Percentiles rank a stretch among this genome's conserved stretches.
Conservation (phyloP, 257 asterid species). For the Perilla frutescens region DNA sequence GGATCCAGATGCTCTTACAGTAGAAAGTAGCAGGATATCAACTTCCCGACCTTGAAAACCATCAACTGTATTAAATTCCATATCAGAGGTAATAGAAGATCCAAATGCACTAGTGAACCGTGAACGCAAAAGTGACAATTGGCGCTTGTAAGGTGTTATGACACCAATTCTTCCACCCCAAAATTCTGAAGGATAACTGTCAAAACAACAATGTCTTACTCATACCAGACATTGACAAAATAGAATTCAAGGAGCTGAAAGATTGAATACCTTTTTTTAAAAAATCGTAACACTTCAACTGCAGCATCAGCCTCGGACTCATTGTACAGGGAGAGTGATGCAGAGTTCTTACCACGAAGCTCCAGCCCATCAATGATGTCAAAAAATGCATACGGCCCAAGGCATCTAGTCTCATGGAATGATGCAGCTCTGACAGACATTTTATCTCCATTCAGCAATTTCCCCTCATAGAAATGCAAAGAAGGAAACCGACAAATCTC, state of each 20-base stretch:
- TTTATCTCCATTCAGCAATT: conserved; percentile 79
- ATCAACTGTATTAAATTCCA: conserved; percentile 95
- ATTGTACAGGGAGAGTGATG: conserved; percentile 75
- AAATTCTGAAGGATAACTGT: conserved; percentile 84
- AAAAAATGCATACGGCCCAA: conserved; percentile 91
- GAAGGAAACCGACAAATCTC: conserved; percentile 95
- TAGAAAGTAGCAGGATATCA: conserved; percentile 87
- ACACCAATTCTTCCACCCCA: conserved; percentile 81
- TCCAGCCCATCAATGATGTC: conserved; percentile 91
- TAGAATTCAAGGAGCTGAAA: conserved; percentile 26
- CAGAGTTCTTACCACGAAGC: conserved; percentile 76
- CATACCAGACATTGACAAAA: conserved; percentile 34
- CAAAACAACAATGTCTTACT: conserved; percentile 33
- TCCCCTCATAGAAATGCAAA: conserved; percentile 89
- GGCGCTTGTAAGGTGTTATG: conserved; percentile 90
- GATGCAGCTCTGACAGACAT: conserved; percentile 68
- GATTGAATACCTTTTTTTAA: conserved; percentile 70
- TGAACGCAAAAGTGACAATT: conserved; percentile 78
- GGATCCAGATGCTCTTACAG: conserved; percentile 87
- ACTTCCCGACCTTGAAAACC: conserved; percentile 99
- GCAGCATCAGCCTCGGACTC: conserved; percentile 96
- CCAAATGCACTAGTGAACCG: conserved; percentile 89
- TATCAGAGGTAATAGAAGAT: conserved; percentile 72
- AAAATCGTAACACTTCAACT: conserved; percentile 71
- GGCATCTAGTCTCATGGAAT: conserved; percentile 78